Evolutionary conservation across 306 rosid genomes (phyloP).

Genomic region (Begonia peltatifolia): DNA sequence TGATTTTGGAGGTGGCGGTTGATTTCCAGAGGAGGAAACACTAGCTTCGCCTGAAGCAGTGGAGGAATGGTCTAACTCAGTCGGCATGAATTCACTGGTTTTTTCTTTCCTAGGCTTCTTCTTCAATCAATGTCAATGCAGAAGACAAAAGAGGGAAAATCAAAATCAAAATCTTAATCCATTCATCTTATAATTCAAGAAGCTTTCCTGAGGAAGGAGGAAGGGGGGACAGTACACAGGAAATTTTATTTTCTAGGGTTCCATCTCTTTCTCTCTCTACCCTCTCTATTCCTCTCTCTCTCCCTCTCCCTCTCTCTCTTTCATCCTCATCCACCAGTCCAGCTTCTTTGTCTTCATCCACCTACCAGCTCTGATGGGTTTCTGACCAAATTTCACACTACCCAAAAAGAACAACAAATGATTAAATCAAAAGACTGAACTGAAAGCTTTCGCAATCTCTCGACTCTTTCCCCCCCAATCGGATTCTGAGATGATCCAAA

Average conservation of each 20-base stretch:
- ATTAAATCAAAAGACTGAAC: slow-evolving; percentile 26
- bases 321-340: slow-evolving; percentile 51
- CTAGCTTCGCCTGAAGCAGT: slow-evolving; percentile 80
- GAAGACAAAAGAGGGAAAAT: slow-evolving; percentile 2
- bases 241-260: slow-evolving; percentile 27
- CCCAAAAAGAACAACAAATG: slow-evolving; percentile 29
- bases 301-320: slow-evolving; percentile 7
- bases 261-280: no score
- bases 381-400: slow-evolving; percentile 47
- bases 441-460: slow-evolving; percentile 3
- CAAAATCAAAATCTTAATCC: slow-evolving; percentile 16
- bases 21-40: slow-evolving; percentile 59
- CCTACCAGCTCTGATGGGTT: slow-evolving; percentile 46
- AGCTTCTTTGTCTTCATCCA: slow-evolving; percentile 22
- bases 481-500: no score
- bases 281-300: no score
- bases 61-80: slow-evolving; percentile 59
- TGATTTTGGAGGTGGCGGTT: slow-evolving; percentile 25
- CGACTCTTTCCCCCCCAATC: background rate
- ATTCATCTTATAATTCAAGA: slow-evolving; percentile 26
- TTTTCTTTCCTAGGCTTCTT: background rate
- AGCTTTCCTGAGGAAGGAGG: slow-evolving; percentile 4
- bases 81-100: slow-evolving; percentile 29
- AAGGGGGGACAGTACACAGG: slow-evolving; percentile 8
- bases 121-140: slow-evolving; percentile 14